Base-by-base conservation (phyloP, 768 basidiomycete species). In the Tulasnella sp. region DNA sequence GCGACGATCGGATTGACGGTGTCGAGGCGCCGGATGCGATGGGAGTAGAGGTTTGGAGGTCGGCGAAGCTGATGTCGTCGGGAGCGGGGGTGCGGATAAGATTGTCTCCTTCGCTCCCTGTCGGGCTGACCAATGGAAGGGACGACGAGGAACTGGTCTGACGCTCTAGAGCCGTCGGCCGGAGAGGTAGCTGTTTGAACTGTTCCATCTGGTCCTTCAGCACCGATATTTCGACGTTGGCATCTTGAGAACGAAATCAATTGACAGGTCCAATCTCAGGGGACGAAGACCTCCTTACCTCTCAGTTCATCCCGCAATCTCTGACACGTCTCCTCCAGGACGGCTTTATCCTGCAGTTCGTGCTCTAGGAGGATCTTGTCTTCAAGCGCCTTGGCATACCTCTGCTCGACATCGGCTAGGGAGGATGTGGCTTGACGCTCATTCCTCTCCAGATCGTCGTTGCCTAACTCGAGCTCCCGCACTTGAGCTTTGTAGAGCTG, bases 301-400 rank as follows among this genome's bases (percentile, higher is more conserved):
- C 96, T 87, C 57, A 98, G 85, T 82, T 99, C 96, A 82, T 99
- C 98, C 83, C 91, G 95, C 79, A 97, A 83, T 69, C 98, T 89
- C 84, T 99, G 98, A 70, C 87, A 89, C 82, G 96, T 93, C 83
- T 97, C 96, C 82, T 98, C 96, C 67, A 98, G 83, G 80, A 88
- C 91, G 5, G 95, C 94, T 84, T 97, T 98, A 84, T 92, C 92
- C 37, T 98, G 86, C 42, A 99, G 87, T 82, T 99, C 98, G 80
- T 99, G 95, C 84, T 99, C 98, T 48, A 99, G 88, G 37, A 99
- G 86, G 77, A 98, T 98, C 86, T 98, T 99, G 86, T 99, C 96
- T 84, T 99, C 98, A 44, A 99, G 86, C 0, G 92, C 93, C 75
- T 91, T 89, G 79, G 95, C 91, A 85, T 99, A 97, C 83, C 92